phyloP scores from a whole-genome alignment of 495 filamentous ascomycete genomes.

The Penicillium cataractarum region DNA sequence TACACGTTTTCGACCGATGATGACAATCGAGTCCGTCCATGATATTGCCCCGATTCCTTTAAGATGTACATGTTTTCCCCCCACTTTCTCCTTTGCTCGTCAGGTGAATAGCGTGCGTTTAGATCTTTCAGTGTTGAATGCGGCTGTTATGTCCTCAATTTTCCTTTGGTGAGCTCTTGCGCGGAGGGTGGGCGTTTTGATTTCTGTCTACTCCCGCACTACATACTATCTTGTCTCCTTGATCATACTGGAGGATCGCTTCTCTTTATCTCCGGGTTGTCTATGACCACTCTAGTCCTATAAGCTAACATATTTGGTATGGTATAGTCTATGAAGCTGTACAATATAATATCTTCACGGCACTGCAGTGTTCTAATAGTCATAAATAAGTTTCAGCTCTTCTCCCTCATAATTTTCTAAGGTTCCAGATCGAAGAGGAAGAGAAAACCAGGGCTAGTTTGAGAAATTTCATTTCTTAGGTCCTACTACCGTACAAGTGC shows the following conservation, averaged over 20 bases:
- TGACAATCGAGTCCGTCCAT: slow-evolving; percentile 43
- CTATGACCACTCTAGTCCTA: slow-evolving; percentile 12
- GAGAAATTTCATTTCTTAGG: no score
- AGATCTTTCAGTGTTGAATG: slow-evolving; percentile 29
- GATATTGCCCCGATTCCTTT: slow-evolving; percentile 44
- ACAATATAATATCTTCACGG: slow-evolving; percentile 25
- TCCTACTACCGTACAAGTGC: no score
- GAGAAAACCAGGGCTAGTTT: neutral
- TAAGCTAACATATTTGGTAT: slow-evolving; percentile 26
- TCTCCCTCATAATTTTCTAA: neutral
- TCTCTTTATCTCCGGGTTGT: slow-evolving; percentile 16
- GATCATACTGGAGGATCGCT: slow-evolving; percentile 17
- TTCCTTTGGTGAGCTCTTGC: slow-evolving; percentile 20
- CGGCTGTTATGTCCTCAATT: slow-evolving; percentile 18
- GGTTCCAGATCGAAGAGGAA: no score
- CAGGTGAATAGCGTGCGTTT: slow-evolving; percentile 36
- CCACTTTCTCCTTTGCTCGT: slow-evolving; percentile 24
- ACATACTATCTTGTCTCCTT: slow-evolving; percentile 22
- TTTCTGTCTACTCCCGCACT: slow-evolving; percentile 28
- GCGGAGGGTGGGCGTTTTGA: slow-evolving; percentile 26
- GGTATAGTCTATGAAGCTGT: slow-evolving; percentile 33
- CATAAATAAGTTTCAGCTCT: neutral
- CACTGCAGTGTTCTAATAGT: neutral
- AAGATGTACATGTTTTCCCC: slow-evolving; percentile 48
- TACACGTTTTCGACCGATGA: slow-evolving; percentile 34